A percentile compares a stretch with the other conserved stretches of the same genome.
These are phyloP conservation scores for Papilionanthe hybrid DNA, from an alignment of 116 monocot genomes.

Conservation along the genomic window DNA sequence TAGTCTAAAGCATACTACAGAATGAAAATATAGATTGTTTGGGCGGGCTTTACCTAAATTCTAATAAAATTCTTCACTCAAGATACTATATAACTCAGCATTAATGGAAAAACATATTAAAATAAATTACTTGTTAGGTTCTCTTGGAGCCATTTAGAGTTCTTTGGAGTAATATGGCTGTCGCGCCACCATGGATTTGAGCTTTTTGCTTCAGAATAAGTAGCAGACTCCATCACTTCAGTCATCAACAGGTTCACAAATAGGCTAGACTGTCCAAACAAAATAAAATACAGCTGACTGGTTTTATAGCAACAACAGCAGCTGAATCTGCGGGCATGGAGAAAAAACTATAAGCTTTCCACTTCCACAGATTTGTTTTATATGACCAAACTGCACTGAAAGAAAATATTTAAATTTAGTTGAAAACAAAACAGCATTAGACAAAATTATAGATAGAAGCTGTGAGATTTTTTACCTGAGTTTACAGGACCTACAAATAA, in stretches of 20 bases:
- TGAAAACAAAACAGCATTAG: neutral
- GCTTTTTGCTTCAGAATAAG: constrained; percentile 11
- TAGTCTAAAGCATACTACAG: neutral
- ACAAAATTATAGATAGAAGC: neutral
- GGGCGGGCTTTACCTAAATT: neutral
- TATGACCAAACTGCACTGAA: neutral
- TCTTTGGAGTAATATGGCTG: constrained; percentile 42
- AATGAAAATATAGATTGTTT: neutral
- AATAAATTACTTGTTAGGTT: constrained; percentile 28
- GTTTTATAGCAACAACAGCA: neutral
- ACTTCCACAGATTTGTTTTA: neutral
- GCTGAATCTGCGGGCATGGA: neutral
- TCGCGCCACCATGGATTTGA: constrained; percentile 40
- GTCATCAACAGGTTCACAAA: neutral
- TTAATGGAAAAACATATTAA: neutral
- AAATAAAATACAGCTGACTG: neutral
- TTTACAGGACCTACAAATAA: neutral
- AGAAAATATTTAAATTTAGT: neutral
- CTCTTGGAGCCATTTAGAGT: constrained; percentile 42
- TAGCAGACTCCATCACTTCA: constrained; percentile 20
- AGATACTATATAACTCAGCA: neutral
- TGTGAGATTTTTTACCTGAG: neutral
- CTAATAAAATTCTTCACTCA: neutral
- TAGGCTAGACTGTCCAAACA: neutral
- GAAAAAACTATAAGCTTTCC: neutral